Percentiles rank a stretch among this genome's conserved stretches.
phyloP scores from a whole-genome alignment of 805 yeast genomes.

The Barnettozyma pratensis region DNA sequence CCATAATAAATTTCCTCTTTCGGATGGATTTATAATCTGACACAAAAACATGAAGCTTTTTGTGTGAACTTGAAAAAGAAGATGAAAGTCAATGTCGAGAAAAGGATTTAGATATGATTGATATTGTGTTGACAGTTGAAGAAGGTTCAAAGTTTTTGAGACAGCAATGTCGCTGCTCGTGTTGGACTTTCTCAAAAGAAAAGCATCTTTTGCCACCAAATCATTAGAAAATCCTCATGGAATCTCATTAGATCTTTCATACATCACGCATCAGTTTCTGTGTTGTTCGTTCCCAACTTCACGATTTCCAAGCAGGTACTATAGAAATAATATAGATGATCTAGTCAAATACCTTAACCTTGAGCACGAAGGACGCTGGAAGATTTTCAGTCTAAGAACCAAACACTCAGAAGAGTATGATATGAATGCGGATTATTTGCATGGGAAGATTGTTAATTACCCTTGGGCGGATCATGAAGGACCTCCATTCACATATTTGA shows the following conservation, averaged over 20 bases:
- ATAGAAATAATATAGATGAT: conserved; percentile 48
- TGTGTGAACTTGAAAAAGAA: too few species aligned
- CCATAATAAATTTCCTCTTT: too few species aligned
- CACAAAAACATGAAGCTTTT: too few species aligned
- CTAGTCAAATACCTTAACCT: conserved; percentile 42
- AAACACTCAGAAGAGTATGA: conserved; percentile 44
- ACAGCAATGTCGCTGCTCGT: neutral
- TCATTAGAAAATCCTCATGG: conserved; percentile 25
- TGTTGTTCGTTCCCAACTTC: conserved; percentile 76
- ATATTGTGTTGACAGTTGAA: too few species aligned
- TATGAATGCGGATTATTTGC: conserved; percentile 1
- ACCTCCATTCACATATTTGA: conserved; percentile 54
- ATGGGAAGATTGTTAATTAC: conserved; percentile 9
- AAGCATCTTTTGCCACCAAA: conserved; percentile 9
- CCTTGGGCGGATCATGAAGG: conserved; percentile 81
- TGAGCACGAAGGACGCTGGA: conserved; percentile 58
- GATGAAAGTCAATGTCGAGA: too few species aligned
- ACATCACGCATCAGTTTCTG: conserved; percentile 56
- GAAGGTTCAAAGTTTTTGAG: neutral
- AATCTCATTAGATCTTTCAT: conserved; percentile 54
- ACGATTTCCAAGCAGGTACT: conserved; percentile 35
- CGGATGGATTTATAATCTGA: too few species aligned
- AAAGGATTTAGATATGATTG: neutral
- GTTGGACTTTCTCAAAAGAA: conserved; percentile 5
- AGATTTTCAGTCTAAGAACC: conserved; percentile 64